Conservation (phyloP, 441 rosid genomes). For the Pelargonium fulgidum region DNA sequence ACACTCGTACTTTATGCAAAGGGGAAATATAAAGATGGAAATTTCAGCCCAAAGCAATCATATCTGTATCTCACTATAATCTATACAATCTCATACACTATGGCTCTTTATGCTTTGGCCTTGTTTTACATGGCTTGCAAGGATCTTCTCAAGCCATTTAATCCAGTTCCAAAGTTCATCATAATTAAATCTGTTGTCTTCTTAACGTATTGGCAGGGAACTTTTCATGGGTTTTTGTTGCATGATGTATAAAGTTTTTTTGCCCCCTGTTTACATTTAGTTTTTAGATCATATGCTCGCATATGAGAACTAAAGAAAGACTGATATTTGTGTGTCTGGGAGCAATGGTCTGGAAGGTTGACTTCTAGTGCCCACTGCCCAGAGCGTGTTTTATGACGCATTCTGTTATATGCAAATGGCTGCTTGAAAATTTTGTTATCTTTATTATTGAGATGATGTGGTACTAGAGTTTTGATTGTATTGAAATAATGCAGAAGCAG, state of each 20-base stretch:
- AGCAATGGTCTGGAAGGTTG: neutral
- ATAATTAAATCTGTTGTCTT: constrained; percentile 91
- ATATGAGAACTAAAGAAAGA: neutral
- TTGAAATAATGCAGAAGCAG: neutral
- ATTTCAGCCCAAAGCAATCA: constrained; percentile 80
- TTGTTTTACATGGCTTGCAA: constrained; percentile 91
- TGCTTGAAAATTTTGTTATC: neutral
- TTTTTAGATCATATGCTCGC: neutral
- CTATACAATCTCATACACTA: constrained; percentile 82
- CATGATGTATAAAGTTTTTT: neutral
- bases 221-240: neutral
- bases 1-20: constrained; percentile 83
- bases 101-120: constrained; percentile 84
- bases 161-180: constrained; percentile 93
- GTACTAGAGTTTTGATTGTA: neutral
- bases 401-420: neutral
- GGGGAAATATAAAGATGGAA: constrained; percentile 93
- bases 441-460: neutral
- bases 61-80: constrained; percentile 90
- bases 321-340: neutral
- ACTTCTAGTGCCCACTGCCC: neutral
- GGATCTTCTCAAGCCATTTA: constrained; percentile 96
- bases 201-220: constrained; percentile 97
- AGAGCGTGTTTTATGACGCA: neutral
- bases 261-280: no score